These are phyloP conservation scores for Neofusicoccum laricinum DNA, from an alignment of 2,329 filamentous ascomycete genomes.

Conservation along the genomic window DNA sequence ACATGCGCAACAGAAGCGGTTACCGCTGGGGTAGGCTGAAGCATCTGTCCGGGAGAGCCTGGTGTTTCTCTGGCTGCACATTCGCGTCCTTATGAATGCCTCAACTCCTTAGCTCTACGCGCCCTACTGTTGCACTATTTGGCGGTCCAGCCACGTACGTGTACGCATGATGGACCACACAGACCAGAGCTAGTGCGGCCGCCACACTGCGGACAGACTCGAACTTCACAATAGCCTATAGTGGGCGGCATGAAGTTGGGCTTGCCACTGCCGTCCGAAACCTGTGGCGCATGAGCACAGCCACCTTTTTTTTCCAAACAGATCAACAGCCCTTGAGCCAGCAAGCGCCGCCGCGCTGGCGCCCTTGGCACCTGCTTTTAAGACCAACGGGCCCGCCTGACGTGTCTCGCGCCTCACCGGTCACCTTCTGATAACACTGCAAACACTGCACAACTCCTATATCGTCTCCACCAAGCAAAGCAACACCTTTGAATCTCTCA, in stretches of 20 bases:
- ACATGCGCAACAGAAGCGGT: not conserved
- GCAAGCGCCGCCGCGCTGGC: not conserved
- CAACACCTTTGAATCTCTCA: slow-evolving; percentile 14
- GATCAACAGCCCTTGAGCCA: not conserved
- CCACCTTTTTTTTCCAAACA: not conserved
- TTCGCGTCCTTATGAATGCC: no score
- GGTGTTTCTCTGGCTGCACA: not conserved
- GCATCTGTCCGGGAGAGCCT: not conserved
- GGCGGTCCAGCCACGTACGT: no score
- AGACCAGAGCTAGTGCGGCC: no score
- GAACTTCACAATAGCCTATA: no score
- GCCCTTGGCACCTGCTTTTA: slow-evolving; percentile 6
- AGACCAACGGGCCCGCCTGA: slow-evolving; percentile 10
- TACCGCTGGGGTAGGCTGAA: not conserved
- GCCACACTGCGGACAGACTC: no score
- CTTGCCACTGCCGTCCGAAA: not conserved
- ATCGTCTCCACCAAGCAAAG: not conserved
- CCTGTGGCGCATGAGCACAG: not conserved
- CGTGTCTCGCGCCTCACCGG: not conserved
- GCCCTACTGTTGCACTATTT: no score
- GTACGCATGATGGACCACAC: no score
- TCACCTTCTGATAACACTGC: not conserved
- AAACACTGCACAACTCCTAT: not conserved
- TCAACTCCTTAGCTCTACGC: no score
- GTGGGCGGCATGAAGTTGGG: no score